Evolutionary conservation across 1,139 yeast genomes (phyloP), one percentile per base, ranked within the genome.

Genomic region (Hansenula lynferdii): DNA sequence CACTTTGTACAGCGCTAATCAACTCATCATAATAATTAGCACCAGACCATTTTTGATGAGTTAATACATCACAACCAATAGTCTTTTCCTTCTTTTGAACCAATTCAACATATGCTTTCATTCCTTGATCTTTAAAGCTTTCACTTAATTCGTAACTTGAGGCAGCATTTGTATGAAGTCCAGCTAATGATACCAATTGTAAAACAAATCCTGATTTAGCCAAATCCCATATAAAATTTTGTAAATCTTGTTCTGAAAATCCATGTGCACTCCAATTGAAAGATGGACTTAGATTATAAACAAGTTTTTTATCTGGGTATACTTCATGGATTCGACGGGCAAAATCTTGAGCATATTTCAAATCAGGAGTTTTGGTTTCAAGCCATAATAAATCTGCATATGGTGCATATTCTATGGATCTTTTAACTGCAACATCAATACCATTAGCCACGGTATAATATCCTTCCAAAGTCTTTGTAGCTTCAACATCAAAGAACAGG

Each of bases 31-130:
- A 58, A 48, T 72, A 72, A 47, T 71, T 70, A 14, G 77, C 78
- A 8, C 81, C 81, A 6, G 78, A 71, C 81, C 81, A 75, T 47
- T 68, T 71, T 53, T 75, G 81, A 49, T 75, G 81, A 8, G 78
- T 75, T 45, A 75, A 58, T 8, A 75, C 69, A 49, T 75, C 81
- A 46, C 78, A 70, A 3, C 65, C 64, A 11, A 62, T 42, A 15
- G 58, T 66, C 50, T 62, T 65, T 50, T 76, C 80, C 42, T 59
- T 58, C 22, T 56, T 54, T 54, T 75, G 81, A 5, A 75, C 73
- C 31, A 67, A 50, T 17, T 72, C 72, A 15, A 75, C 79, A 50
- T 75, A 75, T 0, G 80, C 79, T 49, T 64, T 60, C 81, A 75
- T 76, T 6, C 81, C 81, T 8, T 71, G 65, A 2, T 58, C 50